Evolutionary conservation across 192 early-diverging fungal species (phyloP), one percentile per base, ranked within the genome.

Genomic region (Pilaira anomala): DNA sequence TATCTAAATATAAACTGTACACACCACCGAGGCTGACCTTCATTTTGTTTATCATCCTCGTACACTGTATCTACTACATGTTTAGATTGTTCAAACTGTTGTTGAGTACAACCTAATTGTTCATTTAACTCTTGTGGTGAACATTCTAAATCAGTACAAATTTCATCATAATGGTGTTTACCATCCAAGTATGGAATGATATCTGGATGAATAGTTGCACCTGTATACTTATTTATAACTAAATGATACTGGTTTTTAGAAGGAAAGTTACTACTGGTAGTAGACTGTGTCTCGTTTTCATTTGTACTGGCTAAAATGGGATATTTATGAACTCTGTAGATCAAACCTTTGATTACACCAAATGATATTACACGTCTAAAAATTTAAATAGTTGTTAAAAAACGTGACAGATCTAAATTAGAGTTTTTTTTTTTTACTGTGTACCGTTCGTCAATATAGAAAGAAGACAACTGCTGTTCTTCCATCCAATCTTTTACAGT

Each of bases 261-360:
- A 9, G 65, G 18, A 33, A 42, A 62, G 18, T 41, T 16, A 24
- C 18, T n/a, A n/a, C n/a, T n/a, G n/a, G n/a, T n/a, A n/a, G n/a
- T 19, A 25, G 18, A 21, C 19, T 45, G 21, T 22, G 36, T 14
- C 7, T 51, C 40, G 33, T 39, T 63, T 24, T 21, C 24, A 46
- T 58, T 25, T 14, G 46, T 18, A 48, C 45, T 73, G 11, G 73
- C 61, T 30, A 87, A 18, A 6, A 85, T 81, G 3, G 97, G 97
- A 69, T 94, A 98, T 70, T 91, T 94, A 68, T 98, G 90, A 16
- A 99, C 86, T 2, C 97, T 84, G 51, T 87, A 85, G 7, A 99
- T 60, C 58, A 97, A 80, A 1, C 80, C 77, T 57, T 97, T 88
- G 60, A 96, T 81, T 0, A 94, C 83, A 3, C 95, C 97, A 83